phyloP scores from a whole-genome alignment of 2,329 filamentous ascomycete genomes.

The Orbilia javanica region DNA sequence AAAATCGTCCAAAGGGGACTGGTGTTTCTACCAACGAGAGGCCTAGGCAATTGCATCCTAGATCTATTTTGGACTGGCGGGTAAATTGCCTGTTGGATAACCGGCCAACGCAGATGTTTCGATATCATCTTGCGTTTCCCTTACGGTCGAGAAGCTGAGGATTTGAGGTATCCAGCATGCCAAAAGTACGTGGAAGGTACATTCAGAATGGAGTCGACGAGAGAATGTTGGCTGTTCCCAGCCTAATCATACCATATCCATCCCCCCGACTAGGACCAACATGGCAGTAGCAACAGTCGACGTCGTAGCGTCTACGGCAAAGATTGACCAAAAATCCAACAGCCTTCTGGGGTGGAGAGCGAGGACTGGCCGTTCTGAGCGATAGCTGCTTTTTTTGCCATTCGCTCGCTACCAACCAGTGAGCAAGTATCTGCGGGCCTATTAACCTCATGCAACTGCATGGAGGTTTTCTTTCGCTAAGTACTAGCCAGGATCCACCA shows the following conservation, averaged over 20 bases:
- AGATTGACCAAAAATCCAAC: constrained; percentile 51
- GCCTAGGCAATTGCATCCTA: not conserved
- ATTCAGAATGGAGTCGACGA: constrained; percentile 14
- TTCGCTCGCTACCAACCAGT: constrained; percentile 57
- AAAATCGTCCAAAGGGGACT: constrained; percentile 4
- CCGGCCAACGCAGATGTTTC: constrained; percentile 7
- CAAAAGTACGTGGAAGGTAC: constrained; percentile 19
- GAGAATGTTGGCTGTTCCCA: constrained; percentile 29
- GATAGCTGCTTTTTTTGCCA: constrained; percentile 48
- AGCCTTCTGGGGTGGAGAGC: constrained; percentile 35
- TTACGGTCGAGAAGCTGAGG: constrained; percentile 5
- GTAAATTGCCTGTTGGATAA: constrained; percentile 26
- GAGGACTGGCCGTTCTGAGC: constrained; percentile 49
- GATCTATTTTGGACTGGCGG: constrained; percentile 23
- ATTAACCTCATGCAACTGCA: constrained; percentile 57
- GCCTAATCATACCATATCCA: constrained; percentile 44
- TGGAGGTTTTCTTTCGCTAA: constrained; percentile 58
- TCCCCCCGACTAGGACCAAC: constrained; percentile 40
- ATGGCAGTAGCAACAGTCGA: constrained; percentile 38
- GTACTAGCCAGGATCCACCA: constrained; percentile 56
- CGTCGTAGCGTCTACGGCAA: constrained; percentile 51
- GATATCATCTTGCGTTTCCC: constrained; percentile 15
- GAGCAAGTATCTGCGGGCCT: constrained; percentile 51
- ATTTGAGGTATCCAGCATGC: constrained; percentile 12
- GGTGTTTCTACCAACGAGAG: not conserved